Evolutionary conservation across 257 asterid genomes (phyloP).

Genomic region (Penstemon barbatus): DNA sequence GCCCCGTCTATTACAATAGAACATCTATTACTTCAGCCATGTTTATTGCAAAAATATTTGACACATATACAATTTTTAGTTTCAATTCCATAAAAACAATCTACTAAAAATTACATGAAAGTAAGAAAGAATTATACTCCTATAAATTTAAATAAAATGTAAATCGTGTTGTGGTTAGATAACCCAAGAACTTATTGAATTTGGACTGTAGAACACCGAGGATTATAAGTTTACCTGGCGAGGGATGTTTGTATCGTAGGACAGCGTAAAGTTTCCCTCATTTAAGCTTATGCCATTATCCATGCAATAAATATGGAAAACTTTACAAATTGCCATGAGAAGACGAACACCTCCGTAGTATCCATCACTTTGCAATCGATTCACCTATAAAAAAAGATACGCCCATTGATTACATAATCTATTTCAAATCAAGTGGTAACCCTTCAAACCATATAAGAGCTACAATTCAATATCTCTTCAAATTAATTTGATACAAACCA

Average conservation of each 20-base stretch:
- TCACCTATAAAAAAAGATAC: slow-evolving; percentile 50
- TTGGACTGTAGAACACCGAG: not conserved
- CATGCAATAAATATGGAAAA: slow-evolving; percentile 62
- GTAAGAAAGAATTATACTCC: not conserved
- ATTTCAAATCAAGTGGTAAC: not conserved
- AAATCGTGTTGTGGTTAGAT: not conserved
- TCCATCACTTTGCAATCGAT: slow-evolving; percentile 75
- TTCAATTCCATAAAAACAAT: not conserved
- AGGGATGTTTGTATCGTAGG: slow-evolving; percentile 88
- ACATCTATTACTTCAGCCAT: slow-evolving; percentile 6
- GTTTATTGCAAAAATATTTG: not conserved
- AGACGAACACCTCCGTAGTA: slow-evolving; percentile 95
- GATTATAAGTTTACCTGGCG: slow-evolving; percentile 62
- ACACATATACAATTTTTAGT: not conserved
- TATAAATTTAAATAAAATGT: not conserved
- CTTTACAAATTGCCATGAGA: slow-evolving; percentile 80
- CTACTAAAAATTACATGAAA: not conserved
- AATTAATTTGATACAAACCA: too few species aligned
- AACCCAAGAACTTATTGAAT: not conserved
- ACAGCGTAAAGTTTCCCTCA: slow-evolving; percentile 57
- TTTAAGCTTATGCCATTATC: slow-evolving; percentile 54
- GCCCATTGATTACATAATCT: not conserved
- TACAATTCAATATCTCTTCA: too few species aligned
- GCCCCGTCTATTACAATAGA: slow-evolving; percentile 75
- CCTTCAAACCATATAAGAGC: not conserved